These are phyloP conservation scores for Trichoderma breve DNA, from an alignment of 2,329 filamentous ascomycete species.

Conservation along the genomic window DNA sequence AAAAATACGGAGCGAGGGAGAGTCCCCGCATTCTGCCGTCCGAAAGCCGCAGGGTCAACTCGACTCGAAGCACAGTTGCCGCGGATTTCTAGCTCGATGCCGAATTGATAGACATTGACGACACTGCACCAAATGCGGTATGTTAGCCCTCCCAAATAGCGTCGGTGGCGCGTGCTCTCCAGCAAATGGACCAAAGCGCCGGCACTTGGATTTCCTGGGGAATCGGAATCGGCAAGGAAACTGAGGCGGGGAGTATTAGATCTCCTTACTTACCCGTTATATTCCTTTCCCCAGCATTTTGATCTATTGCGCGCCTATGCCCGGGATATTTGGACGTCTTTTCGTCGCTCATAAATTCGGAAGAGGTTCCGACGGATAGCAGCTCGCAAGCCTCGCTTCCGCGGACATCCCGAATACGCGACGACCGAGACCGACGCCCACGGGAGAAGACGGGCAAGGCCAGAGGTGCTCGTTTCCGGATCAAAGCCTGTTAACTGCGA, in stretches of 20 bases:
- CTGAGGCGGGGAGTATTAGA: neutral
- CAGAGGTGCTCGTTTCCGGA: neutral
- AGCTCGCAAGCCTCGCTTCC: neutral
- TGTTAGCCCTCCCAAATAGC: neutral
- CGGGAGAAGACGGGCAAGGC: neutral
- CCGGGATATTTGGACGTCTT: neutral
- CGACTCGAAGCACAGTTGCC: neutral
- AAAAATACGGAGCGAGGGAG: neutral
- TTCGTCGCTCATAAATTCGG: neutral
- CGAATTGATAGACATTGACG: neutral
- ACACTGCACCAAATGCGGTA: neutral
- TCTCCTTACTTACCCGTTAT: neutral
- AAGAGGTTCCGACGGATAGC: neutral
- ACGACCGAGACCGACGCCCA: neutral
- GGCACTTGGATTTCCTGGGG: neutral
- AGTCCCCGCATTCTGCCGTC: neutral
- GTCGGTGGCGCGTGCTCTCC: neutral
- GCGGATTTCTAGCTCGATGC: neutral
- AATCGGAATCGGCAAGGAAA: slow-evolving; percentile 11
- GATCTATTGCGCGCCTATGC: neutral
- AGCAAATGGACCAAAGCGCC: neutral
- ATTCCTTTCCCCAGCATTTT: neutral
- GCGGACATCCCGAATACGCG: slow-evolving; percentile 11
- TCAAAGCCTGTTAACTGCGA: neutral
- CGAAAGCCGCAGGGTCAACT: neutral